Percentiles rank a stretch among this genome's conserved stretches.
These are phyloP conservation scores for Zymoseptoria brevis DNA, from an alignment of 2,329 filamentous ascomycete genomes.

Conservation along the genomic window DNA sequence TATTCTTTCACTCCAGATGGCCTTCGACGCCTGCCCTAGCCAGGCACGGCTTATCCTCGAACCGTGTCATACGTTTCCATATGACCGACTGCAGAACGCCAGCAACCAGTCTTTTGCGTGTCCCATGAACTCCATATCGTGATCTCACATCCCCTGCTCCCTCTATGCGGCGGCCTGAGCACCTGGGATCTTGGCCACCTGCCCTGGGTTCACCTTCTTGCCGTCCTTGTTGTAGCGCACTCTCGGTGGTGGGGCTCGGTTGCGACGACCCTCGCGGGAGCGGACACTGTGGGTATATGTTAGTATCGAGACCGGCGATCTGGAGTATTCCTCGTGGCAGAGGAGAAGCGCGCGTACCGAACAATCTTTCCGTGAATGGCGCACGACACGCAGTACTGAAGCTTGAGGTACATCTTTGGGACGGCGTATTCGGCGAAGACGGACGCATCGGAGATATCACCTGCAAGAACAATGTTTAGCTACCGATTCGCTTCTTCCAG, in stretches of 20 bases:
- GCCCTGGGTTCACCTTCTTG: slow-evolving; percentile 96
- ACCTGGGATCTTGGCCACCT: slow-evolving; percentile 58
- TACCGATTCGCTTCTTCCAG: not conserved
- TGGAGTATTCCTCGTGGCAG: not conserved
- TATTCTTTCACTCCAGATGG: slow-evolving; percentile 12
- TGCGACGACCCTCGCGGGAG: slow-evolving; percentile 91
- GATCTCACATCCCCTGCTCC: not conserved
- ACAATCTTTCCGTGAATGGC: slow-evolving; percentile 99
- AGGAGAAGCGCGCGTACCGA: slow-evolving; percentile 64
- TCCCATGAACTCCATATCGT: slow-evolving; percentile 5
- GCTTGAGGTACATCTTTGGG: slow-evolving; percentile 99
- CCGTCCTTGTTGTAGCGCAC: slow-evolving; percentile 99
- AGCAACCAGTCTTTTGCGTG: not conserved
- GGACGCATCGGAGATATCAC: slow-evolving; percentile 99
- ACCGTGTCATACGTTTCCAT: not conserved
- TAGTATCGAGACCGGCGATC: slow-evolving; percentile 2
- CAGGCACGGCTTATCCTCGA: not conserved
- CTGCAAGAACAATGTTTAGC: slow-evolving; percentile 41
- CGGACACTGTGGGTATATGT: slow-evolving; percentile 66
- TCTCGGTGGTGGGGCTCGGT: slow-evolving; percentile 94
- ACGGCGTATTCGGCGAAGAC: slow-evolving; percentile 99
- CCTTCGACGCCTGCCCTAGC: not conserved
- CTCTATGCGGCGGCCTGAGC: slow-evolving; percentile 12
- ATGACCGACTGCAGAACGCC: slow-evolving; percentile 2
- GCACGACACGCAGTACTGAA: slow-evolving; percentile 99